Conservation (phyloP, 2,329 filamentous ascomycete genomes). For the Apiospora marii region DNA sequence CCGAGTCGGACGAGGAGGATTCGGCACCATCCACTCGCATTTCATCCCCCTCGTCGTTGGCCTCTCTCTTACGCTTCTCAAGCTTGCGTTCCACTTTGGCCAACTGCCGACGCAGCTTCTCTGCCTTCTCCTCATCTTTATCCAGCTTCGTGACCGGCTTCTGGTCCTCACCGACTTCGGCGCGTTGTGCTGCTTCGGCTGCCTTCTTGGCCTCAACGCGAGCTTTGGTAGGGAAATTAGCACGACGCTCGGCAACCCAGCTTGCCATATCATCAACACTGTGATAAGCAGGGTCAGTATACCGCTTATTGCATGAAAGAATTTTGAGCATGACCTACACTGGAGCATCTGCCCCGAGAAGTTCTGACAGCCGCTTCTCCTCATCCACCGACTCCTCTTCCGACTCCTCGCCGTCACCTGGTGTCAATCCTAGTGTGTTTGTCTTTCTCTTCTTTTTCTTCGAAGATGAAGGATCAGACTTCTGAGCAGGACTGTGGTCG, state of each 20-base stretch:
- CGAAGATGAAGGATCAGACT: slow-evolving; percentile 58
- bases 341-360: slow-evolving; percentile 63
- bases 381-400: slow-evolving; percentile 77
- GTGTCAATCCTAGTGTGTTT: slow-evolving; percentile 76
- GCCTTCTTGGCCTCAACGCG: slow-evolving; percentile 71
- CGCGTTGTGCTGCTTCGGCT: slow-evolving; percentile 57
- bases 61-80: slow-evolving; percentile 71
- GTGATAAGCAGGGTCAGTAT: slow-evolving; percentile 19
- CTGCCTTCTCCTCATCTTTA: slow-evolving; percentile 62
- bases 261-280: slow-evolving; percentile 75
- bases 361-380: slow-evolving; percentile 63
- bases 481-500: slow-evolving; percentile 52
- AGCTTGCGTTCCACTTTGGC: slow-evolving; percentile 75
- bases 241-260: slow-evolving; percentile 83
- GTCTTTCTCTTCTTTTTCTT: slow-evolving; percentile 78
- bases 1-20: slow-evolving; percentile 55
- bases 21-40: slow-evolving; percentile 59
- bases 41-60: slow-evolving; percentile 72
- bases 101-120: slow-evolving; percentile 69
- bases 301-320: neutral
- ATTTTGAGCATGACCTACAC: slow-evolving; percentile 53
- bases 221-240: slow-evolving; percentile 80
- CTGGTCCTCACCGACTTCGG: slow-evolving; percentile 68
- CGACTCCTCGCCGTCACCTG: slow-evolving; percentile 67
- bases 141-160: slow-evolving; percentile 60